These are phyloP conservation scores for Bromus sterilis DNA, from an alignment of 176 grass and related monocot genomes.

Conservation along the genomic window DNA sequence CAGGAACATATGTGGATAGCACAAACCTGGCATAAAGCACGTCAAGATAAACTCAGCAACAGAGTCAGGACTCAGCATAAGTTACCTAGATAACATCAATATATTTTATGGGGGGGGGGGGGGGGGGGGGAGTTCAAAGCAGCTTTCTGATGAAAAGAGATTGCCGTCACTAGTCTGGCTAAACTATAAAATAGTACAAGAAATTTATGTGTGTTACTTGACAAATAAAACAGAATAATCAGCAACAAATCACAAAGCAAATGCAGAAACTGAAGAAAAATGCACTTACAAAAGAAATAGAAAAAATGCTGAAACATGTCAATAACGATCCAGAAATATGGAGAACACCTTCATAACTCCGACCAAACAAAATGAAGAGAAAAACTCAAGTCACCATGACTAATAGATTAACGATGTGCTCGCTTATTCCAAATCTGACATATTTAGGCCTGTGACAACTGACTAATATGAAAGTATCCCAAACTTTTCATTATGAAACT, in stretches of 20 bases:
- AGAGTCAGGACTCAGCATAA: background rate
- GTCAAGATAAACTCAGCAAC: constrained; percentile 3
- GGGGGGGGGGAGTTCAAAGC: too few relatives aligned
- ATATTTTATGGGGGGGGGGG: too few relatives aligned
- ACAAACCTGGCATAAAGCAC: constrained; percentile 68
- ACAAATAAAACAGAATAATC: background rate
- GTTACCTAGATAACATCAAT: background rate
- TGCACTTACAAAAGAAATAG: background rate
- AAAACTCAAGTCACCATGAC: background rate
- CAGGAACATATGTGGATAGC: constrained; percentile 79
- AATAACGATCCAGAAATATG: background rate
- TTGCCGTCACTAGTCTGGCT: background rate
- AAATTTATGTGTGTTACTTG: background rate
- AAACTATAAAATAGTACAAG: background rate
- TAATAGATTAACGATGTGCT: background rate
- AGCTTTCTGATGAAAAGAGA: background rate
- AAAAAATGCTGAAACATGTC: background rate
- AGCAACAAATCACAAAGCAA: background rate
- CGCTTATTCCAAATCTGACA: background rate
- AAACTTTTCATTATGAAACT: background rate
- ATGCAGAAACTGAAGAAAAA: background rate
- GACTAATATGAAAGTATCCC: background rate
- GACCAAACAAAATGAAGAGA: background rate
- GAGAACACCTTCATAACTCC: background rate
- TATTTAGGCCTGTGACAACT: background rate